Evolutionary conservation across 106 monocot genomes (phyloP), one percentile per base, ranked within the genome.

Genomic region (Triglochin maritima): DNA sequence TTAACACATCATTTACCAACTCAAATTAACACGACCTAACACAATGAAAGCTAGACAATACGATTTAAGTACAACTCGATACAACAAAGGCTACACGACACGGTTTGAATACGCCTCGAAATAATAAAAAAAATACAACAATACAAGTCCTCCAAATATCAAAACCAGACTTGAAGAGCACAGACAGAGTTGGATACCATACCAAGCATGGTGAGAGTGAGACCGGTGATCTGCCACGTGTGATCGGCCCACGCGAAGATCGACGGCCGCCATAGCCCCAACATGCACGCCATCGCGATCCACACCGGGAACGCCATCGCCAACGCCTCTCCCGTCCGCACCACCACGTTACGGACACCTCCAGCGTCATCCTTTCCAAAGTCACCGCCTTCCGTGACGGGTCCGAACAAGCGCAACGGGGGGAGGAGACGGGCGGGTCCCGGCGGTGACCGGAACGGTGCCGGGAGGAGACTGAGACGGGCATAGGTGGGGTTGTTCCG

Each of bases 161-260:
- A 29, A 29, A 29, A 29, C 29, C 29, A 29, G 29, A 29, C 29
- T 29, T 29, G 29, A 29, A 29, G 29, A 29, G 29, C 29, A 29
- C 29, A 29, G 29, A 29, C 29, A 29, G 29, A 29, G 29, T 29
- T 29, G 29, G 29, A 29, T 29, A 29, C 29, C 29, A 29, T 66
- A 85, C 94, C 94, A 12, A 90, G 89, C 94, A 94, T 94, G 12
- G 94, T 87, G 70, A 94, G 74, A 5, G 89, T 87, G 72, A 94
- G 65, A n/a, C 89, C 89, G 42, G 79, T 44, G 51, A 94, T 85
- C 87, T 89, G 94, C 77, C 69, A 84, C 13, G 29, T 70, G 13
- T 74, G 71, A 16, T 66, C 49, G 8, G 82, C 82, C 87, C 89
- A 89, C 43, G 73, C 66, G 68, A 89, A 94, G 29, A 83, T 17